Evolutionary conservation across 164 flowering plant genomes (phyloP).

Genomic region (Berberis vulgaris): DNA sequence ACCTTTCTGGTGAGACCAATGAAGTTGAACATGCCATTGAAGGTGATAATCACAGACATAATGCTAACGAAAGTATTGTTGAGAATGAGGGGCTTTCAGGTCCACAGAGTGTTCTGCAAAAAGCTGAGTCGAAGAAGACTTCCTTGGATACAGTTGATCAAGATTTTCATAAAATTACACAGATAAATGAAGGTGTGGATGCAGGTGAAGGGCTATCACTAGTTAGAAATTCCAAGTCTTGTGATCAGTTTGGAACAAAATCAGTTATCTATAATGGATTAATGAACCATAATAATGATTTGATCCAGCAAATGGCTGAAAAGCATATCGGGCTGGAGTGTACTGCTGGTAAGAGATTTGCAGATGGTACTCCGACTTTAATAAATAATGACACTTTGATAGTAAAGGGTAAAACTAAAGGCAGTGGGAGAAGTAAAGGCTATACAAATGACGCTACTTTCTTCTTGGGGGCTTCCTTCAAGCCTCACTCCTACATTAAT

Average conservation of each 20-base stretch:
- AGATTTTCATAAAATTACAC: conserved; percentile 8
- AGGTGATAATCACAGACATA: conserved; percentile 15
- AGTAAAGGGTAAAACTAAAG: conserved; percentile 12
- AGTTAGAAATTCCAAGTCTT: conserved; percentile 4
- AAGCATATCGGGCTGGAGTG: conserved; percentile 23
- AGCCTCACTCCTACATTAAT: conserved; percentile 57
- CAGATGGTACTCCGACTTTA: conserved; percentile 13
- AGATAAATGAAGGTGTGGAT: conserved; percentile 5
- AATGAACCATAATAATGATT: conserved; percentile 20
- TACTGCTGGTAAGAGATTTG: conserved; percentile 13
- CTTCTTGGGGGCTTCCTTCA: conserved; percentile 50
- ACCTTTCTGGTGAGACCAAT: neutral
- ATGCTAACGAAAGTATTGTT: conserved; percentile 14
- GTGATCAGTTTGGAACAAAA: conserved; percentile 17
- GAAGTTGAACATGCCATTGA: neutral
- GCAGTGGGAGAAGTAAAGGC: conserved; percentile 17
- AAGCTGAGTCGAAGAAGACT: conserved; percentile 10
- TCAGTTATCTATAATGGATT: conserved; percentile 26
- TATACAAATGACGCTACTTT: conserved; percentile 10
- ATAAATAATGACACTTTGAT: conserved; percentile 7
- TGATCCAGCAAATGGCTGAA: conserved; percentile 23
- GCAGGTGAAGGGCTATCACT: conserved; percentile 6
- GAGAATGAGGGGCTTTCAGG: conserved; percentile 7
- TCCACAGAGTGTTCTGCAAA: neutral
- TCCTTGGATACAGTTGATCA: conserved; percentile 12